phyloP scores from a whole-genome alignment of 768 basidiomycete species.

The Calocybe cyanea region DNA sequence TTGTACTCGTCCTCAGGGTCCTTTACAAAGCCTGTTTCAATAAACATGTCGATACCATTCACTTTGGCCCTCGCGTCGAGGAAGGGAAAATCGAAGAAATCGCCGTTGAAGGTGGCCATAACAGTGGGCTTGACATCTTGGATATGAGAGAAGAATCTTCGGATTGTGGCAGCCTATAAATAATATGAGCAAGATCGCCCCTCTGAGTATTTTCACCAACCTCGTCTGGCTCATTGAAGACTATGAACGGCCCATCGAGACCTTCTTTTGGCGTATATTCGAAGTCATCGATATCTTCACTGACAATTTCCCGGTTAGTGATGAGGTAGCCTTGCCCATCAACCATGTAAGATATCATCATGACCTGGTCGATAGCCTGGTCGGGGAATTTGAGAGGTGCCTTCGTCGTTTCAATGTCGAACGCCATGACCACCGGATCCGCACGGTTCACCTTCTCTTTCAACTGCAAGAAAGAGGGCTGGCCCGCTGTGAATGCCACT shows the following conservation, averaged over 20 bases:
- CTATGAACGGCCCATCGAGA: conserved; percentile 92
- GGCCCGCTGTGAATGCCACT: conserved; percentile 78
- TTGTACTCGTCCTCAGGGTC: conserved; percentile 96
- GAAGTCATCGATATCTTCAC: conserved; percentile 97
- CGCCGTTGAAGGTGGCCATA: conserved; percentile 98
- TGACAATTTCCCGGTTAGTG: conserved; percentile 95
- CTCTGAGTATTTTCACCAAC: conserved; percentile 32
- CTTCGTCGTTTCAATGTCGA: conserved; percentile 98
- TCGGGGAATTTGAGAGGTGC: conserved; percentile 99
- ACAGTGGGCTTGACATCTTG: conserved; percentile 93
- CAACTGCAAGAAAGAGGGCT: conserved; percentile 68
- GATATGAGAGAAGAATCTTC: conserved; percentile 90
- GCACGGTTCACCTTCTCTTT: conserved; percentile 93
- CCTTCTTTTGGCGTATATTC: conserved; percentile 99
- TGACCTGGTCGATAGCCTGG: conserved; percentile 92
- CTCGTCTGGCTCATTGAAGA: conserved; percentile 94
- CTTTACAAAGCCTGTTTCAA: conserved; percentile 88
- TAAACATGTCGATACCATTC: conserved; percentile 95
- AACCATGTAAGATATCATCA: conserved; percentile 99
- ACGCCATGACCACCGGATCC: conserved; percentile 98
- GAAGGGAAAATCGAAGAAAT: conserved; percentile 99
- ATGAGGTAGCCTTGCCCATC: conserved; percentile 98
- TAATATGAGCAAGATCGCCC: conserved; percentile 1
- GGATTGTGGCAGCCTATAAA: conserved; percentile 70
- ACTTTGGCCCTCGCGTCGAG: conserved; percentile 78